Evolutionary conservation across 768 basidiomycete species (phyloP), one percentile per base, ranked within the genome.

Genomic region (Suillus weaverae): DNA sequence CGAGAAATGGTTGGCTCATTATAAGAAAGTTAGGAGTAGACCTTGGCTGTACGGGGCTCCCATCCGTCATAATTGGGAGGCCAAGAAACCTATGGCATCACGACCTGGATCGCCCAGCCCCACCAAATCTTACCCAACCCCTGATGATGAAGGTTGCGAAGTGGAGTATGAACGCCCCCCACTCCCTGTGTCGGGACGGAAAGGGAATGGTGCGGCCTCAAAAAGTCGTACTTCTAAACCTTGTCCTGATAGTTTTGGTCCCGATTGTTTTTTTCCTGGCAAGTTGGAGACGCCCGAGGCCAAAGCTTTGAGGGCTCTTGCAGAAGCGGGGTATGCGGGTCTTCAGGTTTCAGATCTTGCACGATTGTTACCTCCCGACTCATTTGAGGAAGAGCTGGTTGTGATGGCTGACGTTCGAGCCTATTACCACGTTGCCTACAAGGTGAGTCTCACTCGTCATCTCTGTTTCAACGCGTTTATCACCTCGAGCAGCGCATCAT

Each of bases 381-480:
- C 55, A 22, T 78, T 64, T 62, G 71, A 76, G 33, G 76, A 80
- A 43, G 85, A 83, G 61, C 61, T 85, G 6, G 67, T 70, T 2
- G 77, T 85, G 2, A 83, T 83, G 80, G 81, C 84, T 0, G 79
- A 80, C 20, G 81, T 84, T 1, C 76, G 78, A 0, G 84, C 82
- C 0, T 86, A 83, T 63, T 85, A 81, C 70, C 78, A 83, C 60
- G 80, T 85, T 3, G 78, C 84, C 0, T 80, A 79, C 70, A 81
- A 84, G 76, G 85, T 82, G 60, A 56, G 71, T 60, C 11, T 16
- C 2, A 20, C 22, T 33, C 77, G 38, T 26, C 4, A n/a, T 14
- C 63, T 13, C 0, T 6, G 5, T 39, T 36, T 35, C 53, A 60
- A 11, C 36, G 44, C 20, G n/a, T 51, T 35, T 22, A 20, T 20